A percentile compares a stretch with the other conserved stretches of the same genome.
Conservation (phyloP, 805 yeast species). For the Kuraishia ogatae region DNA sequence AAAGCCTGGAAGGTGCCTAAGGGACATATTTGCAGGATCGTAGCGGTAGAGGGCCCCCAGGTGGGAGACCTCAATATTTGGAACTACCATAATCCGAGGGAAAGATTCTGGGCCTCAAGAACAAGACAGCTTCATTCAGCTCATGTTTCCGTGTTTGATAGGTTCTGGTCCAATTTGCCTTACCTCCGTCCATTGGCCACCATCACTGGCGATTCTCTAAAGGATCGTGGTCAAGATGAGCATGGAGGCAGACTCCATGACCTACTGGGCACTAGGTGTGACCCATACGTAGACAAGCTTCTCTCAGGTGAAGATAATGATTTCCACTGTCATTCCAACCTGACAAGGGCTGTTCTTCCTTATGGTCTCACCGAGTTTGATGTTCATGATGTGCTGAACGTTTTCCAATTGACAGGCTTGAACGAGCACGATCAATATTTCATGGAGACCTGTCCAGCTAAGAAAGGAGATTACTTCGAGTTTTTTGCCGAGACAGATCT, state of each 20-base stretch:
- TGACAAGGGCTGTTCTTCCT: slow-evolving; percentile 50
- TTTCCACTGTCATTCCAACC: slow-evolving; percentile 59
- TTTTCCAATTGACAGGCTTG: slow-evolving; percentile 61
- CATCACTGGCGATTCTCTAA: slow-evolving; percentile 50
- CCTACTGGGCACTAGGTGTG: slow-evolving; percentile 60
- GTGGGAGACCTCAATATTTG: slow-evolving; percentile 64
- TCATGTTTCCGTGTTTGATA: slow-evolving; percentile 52
- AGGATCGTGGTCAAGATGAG: slow-evolving; percentile 47
- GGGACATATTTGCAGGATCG: slow-evolving; percentile 47
- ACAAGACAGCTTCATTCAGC: slow-evolving; percentile 58
- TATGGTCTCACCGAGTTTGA: slow-evolving; percentile 56
- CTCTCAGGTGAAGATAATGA: slow-evolving; percentile 59
- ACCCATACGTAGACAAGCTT: slow-evolving; percentile 58
- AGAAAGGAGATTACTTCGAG: slow-evolving; percentile 51
- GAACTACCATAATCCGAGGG: slow-evolving; percentile 53
- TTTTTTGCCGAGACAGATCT: slow-evolving; percentile 60
- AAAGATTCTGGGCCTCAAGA: slow-evolving; percentile 62
- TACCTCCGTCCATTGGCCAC: slow-evolving; percentile 56
- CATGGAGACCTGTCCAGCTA: slow-evolving; percentile 65
- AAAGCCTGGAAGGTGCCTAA: slow-evolving; percentile 58
- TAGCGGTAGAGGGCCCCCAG: slow-evolving; percentile 64
- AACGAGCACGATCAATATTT: slow-evolving; percentile 58
- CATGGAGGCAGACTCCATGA: slow-evolving; percentile 64
- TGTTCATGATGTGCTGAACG: slow-evolving; percentile 62
- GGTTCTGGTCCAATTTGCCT: slow-evolving; percentile 62